Evolutionary conservation across 345 rosid genomes (phyloP), one percentile per base, ranked within the genome.

Genomic region (Trapa bicornis): DNA sequence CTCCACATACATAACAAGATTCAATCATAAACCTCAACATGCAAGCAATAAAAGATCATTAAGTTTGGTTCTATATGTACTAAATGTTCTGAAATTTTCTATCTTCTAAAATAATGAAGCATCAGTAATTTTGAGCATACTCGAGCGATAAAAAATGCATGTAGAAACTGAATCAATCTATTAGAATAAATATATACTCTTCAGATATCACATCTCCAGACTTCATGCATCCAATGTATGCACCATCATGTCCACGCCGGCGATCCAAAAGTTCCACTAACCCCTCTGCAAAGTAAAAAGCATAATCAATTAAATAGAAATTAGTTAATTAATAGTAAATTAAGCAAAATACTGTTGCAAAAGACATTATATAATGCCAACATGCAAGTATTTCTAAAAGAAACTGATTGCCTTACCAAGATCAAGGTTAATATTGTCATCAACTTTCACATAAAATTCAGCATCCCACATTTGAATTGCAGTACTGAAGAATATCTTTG

Each of bases 141-240:
- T 13, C 10, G 3, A 56, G 32, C 8, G 5, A 56, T 9, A 4
- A 22, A 56, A 45, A 1, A 7, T 45, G 1, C 36, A 56, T 56
- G 35, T 6, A n/a, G 7, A n/a, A 56, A 56, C 33, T 7, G 36
- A 56, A 67, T 57, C 10, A 6, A 35, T 38, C 38, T 37, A 67
- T 52, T 37, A 10, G 35, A 5, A 64, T 52, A 2, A 64, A 47
- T 64, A 50, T 37, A 47, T 81, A 94, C 99, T 77, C 80, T 70
- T 86, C 96, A 72, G 83, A 38, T 61, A 91, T 77, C 63, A 94
- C 99, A 17, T 82, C 91, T 68, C 99, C 97, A 14, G 99, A 91
- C 85, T 94, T 94, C 99, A 89, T 94, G 80, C 99, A 91, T 66
- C 97, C 99, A 65, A 91, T 74, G 75, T 94, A 94, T 66, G 90